Evolutionary conservation across 1,284 basidiomycete genomes (phyloP).

Genomic region (Cutaneotrichosporon cyanovorans): DNA sequence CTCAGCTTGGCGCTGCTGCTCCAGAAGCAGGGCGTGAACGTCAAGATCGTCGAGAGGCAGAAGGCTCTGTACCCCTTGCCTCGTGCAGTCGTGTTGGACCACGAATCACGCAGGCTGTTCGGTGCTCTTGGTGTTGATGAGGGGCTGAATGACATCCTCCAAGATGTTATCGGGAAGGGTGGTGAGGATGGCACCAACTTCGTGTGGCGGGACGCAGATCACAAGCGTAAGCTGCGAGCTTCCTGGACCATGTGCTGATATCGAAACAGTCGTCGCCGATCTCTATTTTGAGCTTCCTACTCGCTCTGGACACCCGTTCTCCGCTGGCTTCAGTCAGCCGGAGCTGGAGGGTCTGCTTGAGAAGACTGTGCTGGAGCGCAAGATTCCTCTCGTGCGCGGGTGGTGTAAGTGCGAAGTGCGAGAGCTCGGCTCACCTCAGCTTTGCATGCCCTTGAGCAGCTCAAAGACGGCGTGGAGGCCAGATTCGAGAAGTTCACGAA

Average conservation of each 20-base stretch:
- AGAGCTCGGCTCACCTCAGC: background rate
- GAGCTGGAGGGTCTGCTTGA: conserved; percentile 12
- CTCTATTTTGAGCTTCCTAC: conserved; percentile 10
- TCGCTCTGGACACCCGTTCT: conserved; percentile 15
- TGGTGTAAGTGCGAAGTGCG: background rate
- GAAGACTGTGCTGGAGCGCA: conserved; percentile 2
- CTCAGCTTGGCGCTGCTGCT: conserved; percentile 13
- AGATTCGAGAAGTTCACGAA: background rate
- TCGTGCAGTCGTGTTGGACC: conserved; percentile 19
- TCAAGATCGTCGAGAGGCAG: conserved; percentile 20
- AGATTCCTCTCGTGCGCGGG: conserved; percentile 5
- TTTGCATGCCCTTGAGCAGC: background rate
- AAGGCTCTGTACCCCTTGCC: conserved; percentile 20
- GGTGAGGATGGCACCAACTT: conserved; percentile 17
- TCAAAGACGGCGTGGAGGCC: conserved; percentile 1
- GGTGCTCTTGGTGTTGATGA: conserved; percentile 11
- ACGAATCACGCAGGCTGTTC: conserved; percentile 17
- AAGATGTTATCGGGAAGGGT: conserved; percentile 9
- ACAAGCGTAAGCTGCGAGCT: conserved; percentile 8
- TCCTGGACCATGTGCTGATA: background rate
- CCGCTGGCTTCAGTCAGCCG: conserved; percentile 16
- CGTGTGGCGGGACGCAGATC: conserved; percentile 18
- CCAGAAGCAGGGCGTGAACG: conserved; percentile 12
- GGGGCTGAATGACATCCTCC: conserved; percentile 10
- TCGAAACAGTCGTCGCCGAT: conserved; percentile 8